Evolutionary conservation across 169 alveolate species (phyloP).

Genomic region (Ophryocystis elektroscirrha): DNA sequence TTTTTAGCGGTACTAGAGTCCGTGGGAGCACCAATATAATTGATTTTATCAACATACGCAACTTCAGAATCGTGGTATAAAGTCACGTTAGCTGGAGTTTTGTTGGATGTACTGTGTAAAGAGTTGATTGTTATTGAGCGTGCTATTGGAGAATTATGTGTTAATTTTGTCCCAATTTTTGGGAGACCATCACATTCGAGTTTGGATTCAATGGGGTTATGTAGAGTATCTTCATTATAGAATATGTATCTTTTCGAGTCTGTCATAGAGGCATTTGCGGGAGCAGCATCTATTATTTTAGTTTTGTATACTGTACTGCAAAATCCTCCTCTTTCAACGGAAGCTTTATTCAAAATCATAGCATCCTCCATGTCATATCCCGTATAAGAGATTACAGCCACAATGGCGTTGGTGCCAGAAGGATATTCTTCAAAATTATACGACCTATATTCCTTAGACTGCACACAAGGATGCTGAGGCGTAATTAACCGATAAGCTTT

Average conservation of each 20-base stretch:
- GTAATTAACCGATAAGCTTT: conserved; percentile 55
- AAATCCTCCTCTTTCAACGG: conserved; percentile 95
- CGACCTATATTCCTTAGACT: conserved; percentile 67
- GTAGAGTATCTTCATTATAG: conserved; percentile 20
- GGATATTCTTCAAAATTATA: conserved; percentile 85
- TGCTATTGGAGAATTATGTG: conserved; percentile 36
- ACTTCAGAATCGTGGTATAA: conserved; percentile 34
- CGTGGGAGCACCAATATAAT: conserved; percentile 13
- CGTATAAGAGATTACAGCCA: conserved; percentile 94
- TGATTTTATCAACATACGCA: conserved; percentile 35
- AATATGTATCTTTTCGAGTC: conserved; percentile 23
- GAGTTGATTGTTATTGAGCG: conserved; percentile 6
- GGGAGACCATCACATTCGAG: conserved; percentile 63
- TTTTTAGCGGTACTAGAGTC: background rate
- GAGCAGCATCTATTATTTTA: conserved; percentile 41
- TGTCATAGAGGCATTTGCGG: conserved; percentile 14
- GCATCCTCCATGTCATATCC: conserved; percentile 99
- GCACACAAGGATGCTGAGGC: conserved; percentile 93
- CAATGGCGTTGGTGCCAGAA: conserved; percentile 95
- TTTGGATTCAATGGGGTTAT: conserved; percentile 19
- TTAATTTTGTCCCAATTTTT: conserved; percentile 38
- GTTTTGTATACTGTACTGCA: conserved; percentile 89
- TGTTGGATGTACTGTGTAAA: background rate
- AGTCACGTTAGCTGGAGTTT: conserved; percentile 13
- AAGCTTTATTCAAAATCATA: conserved; percentile 84